These are phyloP conservation scores for Cephaloascus fragrans DNA, from an alignment of 805 yeast species.

Conservation along the genomic window DNA sequence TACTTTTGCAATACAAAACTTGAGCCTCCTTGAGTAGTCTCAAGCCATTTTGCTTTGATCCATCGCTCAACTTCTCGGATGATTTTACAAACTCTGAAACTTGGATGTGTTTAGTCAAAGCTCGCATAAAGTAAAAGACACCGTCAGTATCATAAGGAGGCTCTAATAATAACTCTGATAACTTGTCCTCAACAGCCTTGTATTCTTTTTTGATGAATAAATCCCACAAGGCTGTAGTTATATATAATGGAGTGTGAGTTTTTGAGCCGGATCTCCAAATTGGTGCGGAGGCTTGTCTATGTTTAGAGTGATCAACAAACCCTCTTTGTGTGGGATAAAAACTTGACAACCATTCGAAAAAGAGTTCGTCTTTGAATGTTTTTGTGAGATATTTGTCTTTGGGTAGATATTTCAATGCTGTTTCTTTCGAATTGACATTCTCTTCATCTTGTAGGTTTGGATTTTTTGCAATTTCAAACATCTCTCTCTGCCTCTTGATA, in stretches of 20 bases:
- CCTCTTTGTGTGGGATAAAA: slow-evolving; percentile 14
- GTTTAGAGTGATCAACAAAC: slow-evolving; percentile 1
- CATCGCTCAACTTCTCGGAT: no score
- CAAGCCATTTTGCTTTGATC: no score
- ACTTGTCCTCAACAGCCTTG: slow-evolving; percentile 18
- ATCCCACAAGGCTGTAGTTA: slow-evolving; percentile 31
- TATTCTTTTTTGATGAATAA: slow-evolving; percentile 24
- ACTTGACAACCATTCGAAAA: slow-evolving; percentile 23
- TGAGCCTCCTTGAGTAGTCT: no score
- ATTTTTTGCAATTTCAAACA: not conserved
- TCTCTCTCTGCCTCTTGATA: slow-evolving; percentile 13
- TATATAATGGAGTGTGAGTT: slow-evolving; percentile 29
- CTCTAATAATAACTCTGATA: slow-evolving; percentile 25
- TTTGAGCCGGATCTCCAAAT: slow-evolving; percentile 29
- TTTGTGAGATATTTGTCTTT: not conserved
- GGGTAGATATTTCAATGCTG: not conserved
- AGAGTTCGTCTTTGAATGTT: slow-evolving; percentile 16
- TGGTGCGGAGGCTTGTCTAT: slow-evolving; percentile 16
- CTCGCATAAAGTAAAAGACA: slow-evolving; percentile 23
- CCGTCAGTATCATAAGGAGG: slow-evolving; percentile 36
- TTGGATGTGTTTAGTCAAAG: slow-evolving; percentile 10
- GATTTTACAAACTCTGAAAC: no score
- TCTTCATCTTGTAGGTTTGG: not conserved
- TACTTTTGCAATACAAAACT: no score
- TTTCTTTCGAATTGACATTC: not conserved